These are phyloP conservation scores for Trametes cingulata DNA, from an alignment of 768 basidiomycete genomes.

Conservation along the genomic window DNA sequence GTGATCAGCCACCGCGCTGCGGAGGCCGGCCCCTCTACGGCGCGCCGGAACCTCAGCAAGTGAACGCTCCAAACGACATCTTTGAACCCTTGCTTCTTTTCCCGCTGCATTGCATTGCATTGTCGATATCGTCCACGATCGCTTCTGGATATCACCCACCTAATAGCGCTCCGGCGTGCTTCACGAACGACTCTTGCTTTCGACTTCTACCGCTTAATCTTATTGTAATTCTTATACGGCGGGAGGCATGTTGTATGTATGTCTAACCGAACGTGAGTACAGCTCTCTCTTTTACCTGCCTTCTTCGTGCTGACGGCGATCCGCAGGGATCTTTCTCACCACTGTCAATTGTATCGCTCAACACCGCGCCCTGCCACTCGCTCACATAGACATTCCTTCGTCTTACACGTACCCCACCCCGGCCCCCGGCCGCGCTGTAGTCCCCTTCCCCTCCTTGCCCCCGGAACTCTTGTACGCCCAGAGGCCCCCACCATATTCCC, in stretches of 20 bases:
- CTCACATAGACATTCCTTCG: conserved; percentile 16
- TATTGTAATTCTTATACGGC: conserved; percentile 23
- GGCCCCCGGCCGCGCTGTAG: not conserved
- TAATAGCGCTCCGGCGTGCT: conserved; percentile 11
- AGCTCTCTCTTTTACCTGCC: not conserved
- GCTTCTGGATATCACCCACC: conserved; percentile 8
- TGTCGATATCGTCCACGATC: not conserved
- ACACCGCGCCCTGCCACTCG: conserved; percentile 10
- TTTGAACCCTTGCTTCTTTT: not conserved
- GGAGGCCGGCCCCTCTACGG: conserved; percentile 16
- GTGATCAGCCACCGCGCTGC: conserved; percentile 22
- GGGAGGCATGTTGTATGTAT: conserved; percentile 16
- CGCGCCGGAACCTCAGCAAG: conserved; percentile 22
- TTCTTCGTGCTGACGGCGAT: not conserved
- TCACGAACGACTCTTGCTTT: conserved; percentile 8
- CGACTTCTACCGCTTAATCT: conserved; percentile 14
- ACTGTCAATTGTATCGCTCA: conserved; percentile 8
- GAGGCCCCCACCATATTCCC: conserved; percentile 4
- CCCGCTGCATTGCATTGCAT: not conserved
- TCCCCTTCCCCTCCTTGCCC: not conserved
- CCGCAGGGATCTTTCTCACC: not conserved
- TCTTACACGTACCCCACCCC: conserved; percentile 17
- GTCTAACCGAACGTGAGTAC: conserved; percentile 15
- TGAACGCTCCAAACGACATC: conserved; percentile 2
- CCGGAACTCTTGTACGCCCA: not conserved